phyloP scores from a whole-genome alignment of 805 yeast species.

The Ascoidea tarda region DNA sequence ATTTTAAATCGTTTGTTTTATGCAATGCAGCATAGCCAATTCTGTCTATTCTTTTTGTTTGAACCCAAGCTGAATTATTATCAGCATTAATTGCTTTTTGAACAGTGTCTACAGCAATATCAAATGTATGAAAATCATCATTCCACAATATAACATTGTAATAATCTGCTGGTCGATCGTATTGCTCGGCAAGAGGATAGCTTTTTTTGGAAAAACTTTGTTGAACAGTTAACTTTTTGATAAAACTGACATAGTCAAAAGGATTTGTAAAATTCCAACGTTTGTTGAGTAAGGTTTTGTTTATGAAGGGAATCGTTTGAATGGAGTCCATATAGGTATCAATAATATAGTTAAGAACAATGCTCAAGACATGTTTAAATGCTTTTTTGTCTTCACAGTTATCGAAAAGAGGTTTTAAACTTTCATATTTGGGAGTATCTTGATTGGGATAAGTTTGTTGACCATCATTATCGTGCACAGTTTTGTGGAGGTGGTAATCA shows the following conservation, averaged over 20 bases:
- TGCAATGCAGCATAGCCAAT: neutral
- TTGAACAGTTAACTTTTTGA: neutral
- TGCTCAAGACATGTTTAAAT: constrained; percentile 30
- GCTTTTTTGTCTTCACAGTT: constrained; percentile 43
- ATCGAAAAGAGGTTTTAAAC: constrained; percentile 38
- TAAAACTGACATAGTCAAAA: neutral
- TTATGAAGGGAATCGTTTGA: constrained; percentile 2
- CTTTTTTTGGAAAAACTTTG: neutral
- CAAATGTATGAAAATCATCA: constrained; percentile 57
- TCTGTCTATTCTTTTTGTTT: neutral
- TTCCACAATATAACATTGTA: constrained; percentile 57
- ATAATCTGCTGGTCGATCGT: constrained; percentile 12
- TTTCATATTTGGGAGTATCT: constrained; percentile 19
- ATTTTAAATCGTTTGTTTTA: neutral
- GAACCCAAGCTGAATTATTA: constrained; percentile 2
- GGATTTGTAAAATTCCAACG: neutral
- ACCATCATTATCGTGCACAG: constrained; percentile 15
- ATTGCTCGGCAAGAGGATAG: neutral
- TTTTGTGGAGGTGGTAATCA: constrained; percentile 14
- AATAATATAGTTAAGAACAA: constrained; percentile 14
- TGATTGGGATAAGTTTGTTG: constrained; percentile 30
- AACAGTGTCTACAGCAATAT: constrained; percentile 37
- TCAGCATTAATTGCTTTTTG: constrained; percentile 18
- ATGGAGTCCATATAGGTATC: constrained; percentile 8
- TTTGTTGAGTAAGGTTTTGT: too few species aligned